Percentiles rank a stretch among this genome's conserved stretches.
Evolutionary conservation across 768 basidiomycete genomes (phyloP).

Genomic region (Neoboletus magnificus): DNA sequence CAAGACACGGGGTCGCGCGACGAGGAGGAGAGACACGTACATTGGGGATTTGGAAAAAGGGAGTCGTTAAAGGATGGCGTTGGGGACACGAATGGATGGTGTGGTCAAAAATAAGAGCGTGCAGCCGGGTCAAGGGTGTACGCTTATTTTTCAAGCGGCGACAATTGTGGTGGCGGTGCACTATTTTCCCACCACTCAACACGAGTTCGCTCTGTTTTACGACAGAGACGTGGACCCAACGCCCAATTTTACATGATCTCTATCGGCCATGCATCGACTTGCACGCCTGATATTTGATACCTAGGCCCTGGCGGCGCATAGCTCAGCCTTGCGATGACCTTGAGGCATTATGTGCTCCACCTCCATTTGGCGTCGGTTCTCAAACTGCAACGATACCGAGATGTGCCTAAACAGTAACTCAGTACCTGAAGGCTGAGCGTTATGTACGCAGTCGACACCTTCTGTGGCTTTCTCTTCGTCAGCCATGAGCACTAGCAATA

Average conservation of each 20-base stretch:
- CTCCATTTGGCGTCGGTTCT: neutral
- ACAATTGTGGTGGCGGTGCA: conserved; percentile 26
- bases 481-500: conserved; percentile 6
- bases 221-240: neutral
- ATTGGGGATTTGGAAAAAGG: conserved; percentile 19
- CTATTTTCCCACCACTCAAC: conserved; percentile 16
- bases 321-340: conserved; percentile 1
- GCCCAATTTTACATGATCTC: neutral
- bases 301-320: neutral
- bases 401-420: neutral
- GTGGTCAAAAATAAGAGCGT: conserved; percentile 34
- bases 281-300: neutral
- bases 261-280: no score
- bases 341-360: conserved; percentile 4
- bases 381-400: neutral
- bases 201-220: conserved; percentile 8
- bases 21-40: conserved; percentile 29
- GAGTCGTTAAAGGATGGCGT: conserved; percentile 31
- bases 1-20: conserved; percentile 24
- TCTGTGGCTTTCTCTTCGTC: neutral
- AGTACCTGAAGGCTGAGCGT: neutral
- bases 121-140: conserved; percentile 37
- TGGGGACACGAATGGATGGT: conserved; percentile 33
- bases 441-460: neutral
- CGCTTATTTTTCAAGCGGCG: conserved; percentile 38